phyloP scores from a whole-genome alignment of 2,329 filamentous ascomycete species.

The Colletotrichum orchidophilum region DNA sequence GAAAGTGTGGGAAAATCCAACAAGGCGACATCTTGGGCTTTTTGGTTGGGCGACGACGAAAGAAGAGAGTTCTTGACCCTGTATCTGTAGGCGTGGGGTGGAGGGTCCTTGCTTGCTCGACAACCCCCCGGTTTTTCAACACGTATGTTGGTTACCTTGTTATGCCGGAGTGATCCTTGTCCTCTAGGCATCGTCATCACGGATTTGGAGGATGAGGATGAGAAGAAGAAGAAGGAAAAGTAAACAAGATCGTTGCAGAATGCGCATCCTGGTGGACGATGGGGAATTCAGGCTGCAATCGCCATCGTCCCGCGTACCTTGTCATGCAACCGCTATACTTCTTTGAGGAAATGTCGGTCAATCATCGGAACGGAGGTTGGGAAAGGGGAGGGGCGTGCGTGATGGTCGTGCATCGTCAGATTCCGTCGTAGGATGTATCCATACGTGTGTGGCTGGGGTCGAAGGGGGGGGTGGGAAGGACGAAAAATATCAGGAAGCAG shows the following conservation, averaged over 20 bases:
- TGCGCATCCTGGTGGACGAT: neutral
- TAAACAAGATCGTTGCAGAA: neutral
- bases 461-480: conserved; percentile 16
- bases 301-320: too few relatives aligned
- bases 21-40: neutral
- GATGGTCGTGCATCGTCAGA: conserved; percentile 1
- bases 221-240: neutral
- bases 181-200: neutral
- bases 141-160: neutral
- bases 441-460: neutral
- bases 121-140: neutral
- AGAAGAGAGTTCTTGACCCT: neutral
- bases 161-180: neutral
- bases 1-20: too few relatives aligned
- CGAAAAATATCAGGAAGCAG: conserved; percentile 23
- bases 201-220: neutral
- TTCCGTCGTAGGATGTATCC: conserved; percentile 24
- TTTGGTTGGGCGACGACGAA: neutral
- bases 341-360: conserved; percentile 10
- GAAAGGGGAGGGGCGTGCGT: neutral
- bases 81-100: neutral
- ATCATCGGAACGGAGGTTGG: neutral
- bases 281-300: neutral
- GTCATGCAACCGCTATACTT: neutral
- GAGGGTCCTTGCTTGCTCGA: neutral